A percentile compares a stretch with the other conserved stretches of the same genome.
Conservation (phyloP, 805 yeast genomes). For the Ogataea pini region DNA sequence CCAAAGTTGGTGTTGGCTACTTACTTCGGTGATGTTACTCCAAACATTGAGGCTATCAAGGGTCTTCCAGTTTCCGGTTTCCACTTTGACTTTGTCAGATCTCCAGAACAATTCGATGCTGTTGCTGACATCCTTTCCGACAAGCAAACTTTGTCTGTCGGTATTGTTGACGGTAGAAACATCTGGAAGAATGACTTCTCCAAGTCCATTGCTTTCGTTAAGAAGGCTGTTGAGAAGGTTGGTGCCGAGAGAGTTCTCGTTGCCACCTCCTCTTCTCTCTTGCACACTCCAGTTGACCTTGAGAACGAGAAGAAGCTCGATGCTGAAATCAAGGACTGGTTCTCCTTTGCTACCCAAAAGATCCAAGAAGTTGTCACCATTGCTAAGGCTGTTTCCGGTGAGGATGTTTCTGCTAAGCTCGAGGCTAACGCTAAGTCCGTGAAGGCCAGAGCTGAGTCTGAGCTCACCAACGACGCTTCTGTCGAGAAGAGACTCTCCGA, state of each 20-base stretch:
- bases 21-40: constrained; percentile 98
- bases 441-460: constrained; percentile 81
- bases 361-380: constrained; percentile 85
- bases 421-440: constrained; percentile 86
- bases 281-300: constrained; percentile 98
- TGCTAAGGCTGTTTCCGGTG: constrained; percentile 84
- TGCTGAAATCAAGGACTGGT: constrained; percentile 93
- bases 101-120: constrained; percentile 91
- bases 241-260: constrained; percentile 88
- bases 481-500: constrained; percentile 86
- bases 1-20: constrained; percentile 85
- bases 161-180: constrained; percentile 99
- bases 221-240: constrained; percentile 79
- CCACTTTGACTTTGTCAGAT: constrained; percentile 96
- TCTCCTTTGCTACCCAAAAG: constrained; percentile 98
- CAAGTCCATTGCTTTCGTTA: constrained; percentile 78
- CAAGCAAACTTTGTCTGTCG: constrained; percentile 85
- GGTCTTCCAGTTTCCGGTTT: constrained; percentile 90
- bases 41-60: constrained; percentile 88
- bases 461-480: constrained; percentile 86
- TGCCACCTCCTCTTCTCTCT: constrained; percentile 93
- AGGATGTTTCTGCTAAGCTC: constrained; percentile 72
- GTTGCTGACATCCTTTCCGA: constrained; percentile 66
- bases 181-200: constrained; percentile 97
- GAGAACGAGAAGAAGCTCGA: constrained; percentile 88